Conservation (phyloP, 2,329 filamentous ascomycete species). For the Fusarium siculi region DNA sequence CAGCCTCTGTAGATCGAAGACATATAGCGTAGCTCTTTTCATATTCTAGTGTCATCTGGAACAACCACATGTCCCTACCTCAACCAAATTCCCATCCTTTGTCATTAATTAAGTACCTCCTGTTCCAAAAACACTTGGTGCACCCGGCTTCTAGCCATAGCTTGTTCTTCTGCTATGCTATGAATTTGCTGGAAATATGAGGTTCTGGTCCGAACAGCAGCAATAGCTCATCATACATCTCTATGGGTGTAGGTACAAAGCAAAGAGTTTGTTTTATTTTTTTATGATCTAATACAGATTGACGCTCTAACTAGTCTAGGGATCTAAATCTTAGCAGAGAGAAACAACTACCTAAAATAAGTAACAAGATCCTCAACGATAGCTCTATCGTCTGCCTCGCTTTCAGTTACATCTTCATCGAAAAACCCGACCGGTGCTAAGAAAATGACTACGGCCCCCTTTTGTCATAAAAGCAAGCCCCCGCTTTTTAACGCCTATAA, state of each 20-base stretch:
- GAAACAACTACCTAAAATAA: neutral
- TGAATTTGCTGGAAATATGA: neutral
- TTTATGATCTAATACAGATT: neutral
- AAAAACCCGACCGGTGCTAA: too few species aligned
- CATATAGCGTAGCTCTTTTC: rapidly evolving
- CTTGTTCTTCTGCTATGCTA: neutral
- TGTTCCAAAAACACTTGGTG: neutral
- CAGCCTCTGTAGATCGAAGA: neutral
- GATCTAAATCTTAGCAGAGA: neutral
- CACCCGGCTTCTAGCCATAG: neutral
- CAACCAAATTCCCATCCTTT: neutral
- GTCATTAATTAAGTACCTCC: neutral
- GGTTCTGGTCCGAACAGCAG: neutral
- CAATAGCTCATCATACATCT: neutral
- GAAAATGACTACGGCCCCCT: too few species aligned
- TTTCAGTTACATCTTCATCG: neutral
- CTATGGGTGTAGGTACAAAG: neutral
- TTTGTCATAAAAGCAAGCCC: too few species aligned
- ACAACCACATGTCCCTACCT: rapidly evolving
- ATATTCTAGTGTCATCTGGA: neutral
- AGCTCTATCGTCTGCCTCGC: neutral
- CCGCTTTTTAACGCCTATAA: too few species aligned
- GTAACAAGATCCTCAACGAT: rapidly evolving
- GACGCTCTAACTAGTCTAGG: neutral
- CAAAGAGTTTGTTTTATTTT: neutral